Evolutionary conservation across 441 rosid genomes (phyloP).

Genomic region (Populus trichocarpa): DNA sequence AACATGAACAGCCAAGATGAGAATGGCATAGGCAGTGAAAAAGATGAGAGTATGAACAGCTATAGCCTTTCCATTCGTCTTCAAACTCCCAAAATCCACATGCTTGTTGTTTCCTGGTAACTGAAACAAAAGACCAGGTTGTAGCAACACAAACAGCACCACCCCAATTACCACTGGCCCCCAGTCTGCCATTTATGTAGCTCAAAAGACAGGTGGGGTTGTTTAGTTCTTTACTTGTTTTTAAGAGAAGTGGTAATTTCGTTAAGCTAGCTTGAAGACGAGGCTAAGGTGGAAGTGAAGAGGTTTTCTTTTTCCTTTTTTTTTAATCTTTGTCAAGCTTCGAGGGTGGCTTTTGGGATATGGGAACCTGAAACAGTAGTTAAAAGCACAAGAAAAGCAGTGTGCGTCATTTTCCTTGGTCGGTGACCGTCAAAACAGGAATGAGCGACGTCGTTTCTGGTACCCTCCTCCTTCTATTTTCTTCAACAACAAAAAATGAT

Average conservation of each 20-base stretch:
- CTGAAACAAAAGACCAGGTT: conserved; percentile 80
- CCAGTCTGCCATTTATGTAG: conserved; percentile 73
- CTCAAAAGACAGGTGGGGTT: neutral
- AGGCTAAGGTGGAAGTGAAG: neutral
- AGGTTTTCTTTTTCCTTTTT: neutral
- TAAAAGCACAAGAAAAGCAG: conserved; percentile 16
- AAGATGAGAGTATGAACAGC: conserved; percentile 78
- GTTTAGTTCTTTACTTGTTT: neutral
- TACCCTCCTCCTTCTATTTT: too few relatives aligned
- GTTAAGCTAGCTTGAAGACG: neutral
- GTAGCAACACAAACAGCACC: conserved; percentile 68
- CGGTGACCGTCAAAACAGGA: neutral
- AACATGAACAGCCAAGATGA: conserved; percentile 65
- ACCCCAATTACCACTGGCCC: conserved; percentile 88
- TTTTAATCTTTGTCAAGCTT: neutral
- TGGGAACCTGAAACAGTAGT: neutral
- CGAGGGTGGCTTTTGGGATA: neutral
- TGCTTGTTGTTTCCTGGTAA: conserved; percentile 60
- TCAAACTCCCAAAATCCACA: conserved; percentile 78
- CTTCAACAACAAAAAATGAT: too few relatives aligned
- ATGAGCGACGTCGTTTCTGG: neutral
- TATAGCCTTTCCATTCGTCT: conserved; percentile 86
- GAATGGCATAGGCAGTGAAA: conserved; percentile 68
- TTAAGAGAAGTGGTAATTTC: neutral
- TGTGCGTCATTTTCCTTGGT: neutral